These are phyloP conservation scores for Clarireedia paspali DNA, from an alignment of 2,329 filamentous ascomycete species.

Conservation along the genomic window DNA sequence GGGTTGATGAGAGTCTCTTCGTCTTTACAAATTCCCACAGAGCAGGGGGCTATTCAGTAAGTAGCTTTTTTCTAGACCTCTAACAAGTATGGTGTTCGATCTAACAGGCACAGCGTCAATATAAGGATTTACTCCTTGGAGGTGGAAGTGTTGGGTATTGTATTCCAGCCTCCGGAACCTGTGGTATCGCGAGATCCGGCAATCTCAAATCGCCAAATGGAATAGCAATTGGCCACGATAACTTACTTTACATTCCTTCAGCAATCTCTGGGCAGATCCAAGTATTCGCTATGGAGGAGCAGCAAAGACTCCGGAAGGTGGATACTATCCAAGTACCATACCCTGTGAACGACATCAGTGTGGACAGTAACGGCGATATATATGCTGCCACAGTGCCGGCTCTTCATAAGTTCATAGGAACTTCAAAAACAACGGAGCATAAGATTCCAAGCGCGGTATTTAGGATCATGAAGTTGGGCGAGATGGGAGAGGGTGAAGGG, in stretches of 20 bases:
- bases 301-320: slow-evolving; percentile 14
- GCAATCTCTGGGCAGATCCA: slow-evolving; percentile 13
- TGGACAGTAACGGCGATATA: slow-evolving; percentile 31
- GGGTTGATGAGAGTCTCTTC: slow-evolving; percentile 29
- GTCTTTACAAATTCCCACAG: slow-evolving; percentile 32
- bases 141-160: slow-evolving; percentile 29
- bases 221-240: slow-evolving; percentile 27
- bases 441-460: slow-evolving; percentile 20
- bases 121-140: slow-evolving; percentile 17
- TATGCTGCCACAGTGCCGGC: slow-evolving; percentile 30
- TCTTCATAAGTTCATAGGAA: slow-evolving; percentile 16
- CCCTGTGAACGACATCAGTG: slow-evolving; percentile 31
- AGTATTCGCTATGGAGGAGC: slow-evolving; percentile 11
- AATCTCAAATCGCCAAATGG: slow-evolving; percentile 30
- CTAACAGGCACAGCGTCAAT: slow-evolving; percentile 18
- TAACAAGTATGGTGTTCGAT: background rate
- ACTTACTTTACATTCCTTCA: slow-evolving; percentile 30
- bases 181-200: slow-evolving; percentile 24
- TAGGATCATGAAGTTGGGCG: slow-evolving; percentile 17
- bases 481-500: slow-evolving; percentile 15
- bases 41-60: slow-evolving; percentile 22
- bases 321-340: slow-evolving; percentile 25
- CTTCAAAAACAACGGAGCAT: slow-evolving; percentile 19
- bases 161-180: slow-evolving; percentile 12
- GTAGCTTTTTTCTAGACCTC: background rate